Percentiles rank a stretch among this genome's conserved stretches.
These are phyloP conservation scores for Sclerotinia borealis DNA, from an alignment of 2,329 filamentous ascomycete species.

Conservation along the genomic window DNA sequence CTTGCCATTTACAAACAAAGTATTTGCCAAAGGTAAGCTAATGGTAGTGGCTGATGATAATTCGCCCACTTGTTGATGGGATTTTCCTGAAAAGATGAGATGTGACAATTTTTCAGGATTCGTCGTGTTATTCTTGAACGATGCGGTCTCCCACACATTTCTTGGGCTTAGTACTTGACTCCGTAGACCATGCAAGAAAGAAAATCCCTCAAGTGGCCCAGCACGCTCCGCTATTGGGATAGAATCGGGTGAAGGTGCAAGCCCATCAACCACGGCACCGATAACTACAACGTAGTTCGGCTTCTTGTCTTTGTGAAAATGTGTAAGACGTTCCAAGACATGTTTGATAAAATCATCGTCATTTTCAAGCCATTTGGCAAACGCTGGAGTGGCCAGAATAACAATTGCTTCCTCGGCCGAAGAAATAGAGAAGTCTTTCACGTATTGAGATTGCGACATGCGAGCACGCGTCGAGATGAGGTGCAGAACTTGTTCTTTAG, in stretches of 20 bases:
- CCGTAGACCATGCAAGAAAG: conserved; percentile 43
- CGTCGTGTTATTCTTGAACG: neutral
- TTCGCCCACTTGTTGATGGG: neutral
- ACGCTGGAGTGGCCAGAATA: conserved; percentile 32
- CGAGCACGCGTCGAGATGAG: neutral
- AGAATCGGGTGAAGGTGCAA: conserved; percentile 33
- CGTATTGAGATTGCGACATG: neutral
- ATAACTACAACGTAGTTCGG: conserved; percentile 34
- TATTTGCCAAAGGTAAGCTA: conserved; percentile 66
- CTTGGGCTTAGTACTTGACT: conserved; percentile 34
- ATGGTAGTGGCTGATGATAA: neutral
- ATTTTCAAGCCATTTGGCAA: conserved; percentile 29
- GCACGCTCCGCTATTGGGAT: conserved; percentile 10
- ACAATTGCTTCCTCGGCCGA: conserved; percentile 22
- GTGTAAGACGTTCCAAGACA: conserved; percentile 19
- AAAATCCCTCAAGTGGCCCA: conserved; percentile 39
- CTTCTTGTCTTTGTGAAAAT: neutral
- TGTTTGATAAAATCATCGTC: conserved; percentile 26
- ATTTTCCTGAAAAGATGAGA: conserved; percentile 21
- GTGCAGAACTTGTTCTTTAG: neutral
- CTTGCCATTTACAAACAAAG: conserved; percentile 65
- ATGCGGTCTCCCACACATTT: conserved; percentile 1
- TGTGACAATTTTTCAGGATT: conserved; percentile 17
- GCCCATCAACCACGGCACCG: conserved; percentile 50
- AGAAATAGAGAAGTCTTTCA: neutral